Base-by-base conservation (phyloP, 106 monocot species). In the Platanthera guangdongensis region DNA sequence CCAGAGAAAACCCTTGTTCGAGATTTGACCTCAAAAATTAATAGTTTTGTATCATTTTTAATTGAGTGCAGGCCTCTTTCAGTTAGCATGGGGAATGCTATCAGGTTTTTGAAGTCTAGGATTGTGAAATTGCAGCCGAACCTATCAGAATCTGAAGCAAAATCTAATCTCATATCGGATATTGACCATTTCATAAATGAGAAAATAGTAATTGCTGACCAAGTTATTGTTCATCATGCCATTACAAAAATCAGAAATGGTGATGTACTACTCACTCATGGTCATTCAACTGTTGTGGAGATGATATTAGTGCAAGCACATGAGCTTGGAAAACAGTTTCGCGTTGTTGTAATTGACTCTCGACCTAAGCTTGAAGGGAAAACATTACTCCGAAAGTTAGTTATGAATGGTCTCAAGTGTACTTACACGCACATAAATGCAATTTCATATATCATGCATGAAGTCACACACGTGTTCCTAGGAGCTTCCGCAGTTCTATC, bases 51-150 rank as follows among this genome's bases (percentile, higher is more conserved):
- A 3, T 99, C 97, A 75, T 99, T 89, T 84, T 80, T 99, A 72
- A 92, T 87, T 73, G 92, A 92, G 69, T 99, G 97, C 76, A 87
- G 97, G 52, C 97, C 97, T 18, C 94, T 94, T 64, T 99, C 94
- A 30, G 84, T 94, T 25, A 94, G 91, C 86, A 94, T 99, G 97
- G 97, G 97, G 73, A 99, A 96, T 83, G 97, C 92, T 79, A 92
- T 99, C 59, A 89, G 81, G 71, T 99, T 99, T 77, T 75, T 99
- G 67, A 99, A 99, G 76, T 90, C 77, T 77, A 81, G 92, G 16
- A 94, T 99, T 76, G 84, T 85, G 22, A 92, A 86, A 49, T 83
- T 94, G 76, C 81, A 87, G 14, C 74, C 84, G 59, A 88, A 77
- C 7, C 68, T 99, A 53, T 79, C 97, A 76, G 94, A 94, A 50